Base-by-base conservation (phyloP, 768 basidiomycete species). In the Myochromella boudieri region DNA sequence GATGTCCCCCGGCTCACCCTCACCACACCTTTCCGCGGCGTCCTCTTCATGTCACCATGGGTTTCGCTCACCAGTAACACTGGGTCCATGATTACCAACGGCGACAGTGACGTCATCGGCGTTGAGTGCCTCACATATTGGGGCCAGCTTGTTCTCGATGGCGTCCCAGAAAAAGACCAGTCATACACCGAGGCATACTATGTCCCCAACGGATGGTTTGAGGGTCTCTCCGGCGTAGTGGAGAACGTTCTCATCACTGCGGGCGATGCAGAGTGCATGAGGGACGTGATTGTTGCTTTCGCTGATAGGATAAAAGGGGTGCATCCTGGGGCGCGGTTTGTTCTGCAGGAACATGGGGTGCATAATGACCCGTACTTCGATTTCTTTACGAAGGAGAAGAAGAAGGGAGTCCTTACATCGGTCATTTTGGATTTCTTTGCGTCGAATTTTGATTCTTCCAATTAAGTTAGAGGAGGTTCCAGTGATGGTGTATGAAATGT, bases 291-390 rank as follows among this genome's bases (percentile, higher is more conserved):
- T 39, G 54, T 65, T 12, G 42, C 47, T 3, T 50, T 66, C 26
- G 59, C 46, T 24, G 54, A 60, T 37, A 53, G 18, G 42, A 67
- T 2, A 46, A 48, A 9, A 61, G 60, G 41, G 37, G 59, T 60
- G 8, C 50, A 59, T 21, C 21, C 42, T 0, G 31, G 52, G 6
- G 44, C 54, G 38, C 52, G 54, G 24, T 50, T 67, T 20, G 54
- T 62, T 6, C 38, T 68, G 22, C 68, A 71, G 51, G 47, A 59
- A 20, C 48, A 53, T 33, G 70, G 68, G 2, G 53, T 71, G 6
- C 71, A 73, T 39, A 63, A 69, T 45, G 69, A 71, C 44, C 60
- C 62, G 36, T 67, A 57, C 27, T 52, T 67, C 26, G 68, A 72
- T 47, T 65, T 66, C 32, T 37, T 62, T 20, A 37, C 37, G 20